A percentile compares a stretch with the other conserved stretches of the same genome.
These are phyloP conservation scores for Pseudohyphozyma bogoriensis DNA, from an alignment of 768 basidiomycete species.

Conservation along the genomic window DNA sequence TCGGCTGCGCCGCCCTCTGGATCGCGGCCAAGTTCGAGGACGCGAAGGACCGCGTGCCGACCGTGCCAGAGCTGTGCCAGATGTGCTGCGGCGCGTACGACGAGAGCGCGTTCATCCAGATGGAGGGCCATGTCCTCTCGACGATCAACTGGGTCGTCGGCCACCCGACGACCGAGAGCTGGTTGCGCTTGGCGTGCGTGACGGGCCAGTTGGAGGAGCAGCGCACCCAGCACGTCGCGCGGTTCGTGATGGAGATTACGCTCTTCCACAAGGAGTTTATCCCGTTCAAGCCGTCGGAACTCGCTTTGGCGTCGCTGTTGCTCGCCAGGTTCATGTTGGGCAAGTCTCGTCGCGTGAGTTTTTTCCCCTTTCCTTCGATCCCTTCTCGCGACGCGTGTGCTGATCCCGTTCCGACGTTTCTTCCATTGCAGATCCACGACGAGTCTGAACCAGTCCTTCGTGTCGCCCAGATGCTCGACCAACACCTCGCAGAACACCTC, in stretches of 20 bases:
- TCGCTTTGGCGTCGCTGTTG: slow-evolving; percentile 80
- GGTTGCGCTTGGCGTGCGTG: slow-evolving; percentile 58
- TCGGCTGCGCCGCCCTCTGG: slow-evolving; percentile 96
- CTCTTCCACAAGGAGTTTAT: slow-evolving; percentile 95
- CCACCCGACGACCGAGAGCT: slow-evolving; percentile 95
- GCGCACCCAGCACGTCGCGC: slow-evolving; percentile 86
- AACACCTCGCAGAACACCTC: slow-evolving; percentile 69
- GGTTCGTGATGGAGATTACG: slow-evolving; percentile 98
- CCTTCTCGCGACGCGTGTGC: background rate
- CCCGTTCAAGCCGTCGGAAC: slow-evolving; percentile 68
- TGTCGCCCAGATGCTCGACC: slow-evolving; percentile 77
- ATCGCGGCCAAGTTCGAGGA: slow-evolving; percentile 99
- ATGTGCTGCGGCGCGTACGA: slow-evolving; percentile 96
- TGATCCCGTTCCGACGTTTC: background rate
- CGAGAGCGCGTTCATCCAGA: slow-evolving; percentile 94
- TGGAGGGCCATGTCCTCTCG: slow-evolving; percentile 93
- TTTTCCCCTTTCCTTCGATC: background rate
- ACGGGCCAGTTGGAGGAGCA: slow-evolving; percentile 59
- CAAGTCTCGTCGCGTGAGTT: slow-evolving; percentile 19
- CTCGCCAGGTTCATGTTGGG: slow-evolving; percentile 74
- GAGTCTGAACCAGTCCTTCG: slow-evolving; percentile 75
- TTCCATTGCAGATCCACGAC: slow-evolving; percentile 44
- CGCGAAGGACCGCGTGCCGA: slow-evolving; percentile 94
- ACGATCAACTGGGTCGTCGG: slow-evolving; percentile 96
- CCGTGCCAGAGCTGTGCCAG: slow-evolving; percentile 83